phyloP scores from a whole-genome alignment of 1,284 basidiomycete species.

The Tilletia horrida region DNA sequence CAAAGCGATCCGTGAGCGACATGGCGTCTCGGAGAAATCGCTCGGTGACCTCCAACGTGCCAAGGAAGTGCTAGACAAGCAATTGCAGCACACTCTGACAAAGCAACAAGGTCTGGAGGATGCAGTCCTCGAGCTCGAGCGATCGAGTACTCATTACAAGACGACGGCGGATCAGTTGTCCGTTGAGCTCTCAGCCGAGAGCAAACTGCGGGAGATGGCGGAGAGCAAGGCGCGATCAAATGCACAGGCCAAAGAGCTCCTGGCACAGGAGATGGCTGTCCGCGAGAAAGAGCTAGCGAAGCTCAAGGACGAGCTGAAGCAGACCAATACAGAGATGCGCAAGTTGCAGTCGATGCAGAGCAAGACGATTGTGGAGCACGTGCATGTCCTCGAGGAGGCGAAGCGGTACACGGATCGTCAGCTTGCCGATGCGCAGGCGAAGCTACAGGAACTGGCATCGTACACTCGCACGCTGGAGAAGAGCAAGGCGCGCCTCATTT shows the following conservation, averaged over 20 bases:
- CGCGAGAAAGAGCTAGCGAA: conserved; percentile 78
- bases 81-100: conserved; percentile 59
- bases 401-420: conserved; percentile 93
- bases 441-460: conserved; percentile 68
- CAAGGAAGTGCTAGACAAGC: conserved; percentile 64
- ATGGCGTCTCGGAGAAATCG: conserved; percentile 63
- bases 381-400: conserved; percentile 93
- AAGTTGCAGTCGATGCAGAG: conserved; percentile 69
- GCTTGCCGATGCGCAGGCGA: conserved; percentile 73
- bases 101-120: conserved; percentile 48
- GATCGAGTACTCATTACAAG: conserved; percentile 36
- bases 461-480: conserved; percentile 82
- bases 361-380: conserved; percentile 98
- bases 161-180: conserved; percentile 38
- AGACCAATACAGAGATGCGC: conserved; percentile 57
- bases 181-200: conserved; percentile 44
- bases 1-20: conserved; percentile 70
- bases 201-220: conserved; percentile 51
- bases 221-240: conserved; percentile 61
- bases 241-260: conserved; percentile 58
- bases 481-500: conserved; percentile 69
- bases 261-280: conserved; percentile 70
- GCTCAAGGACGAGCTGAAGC: conserved; percentile 70
- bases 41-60: conserved; percentile 31
- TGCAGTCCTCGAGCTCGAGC: conserved; percentile 41